phyloP scores from a whole-genome alignment of 1,284 basidiomycete genomes.

The Marasmius sp. region DNA sequence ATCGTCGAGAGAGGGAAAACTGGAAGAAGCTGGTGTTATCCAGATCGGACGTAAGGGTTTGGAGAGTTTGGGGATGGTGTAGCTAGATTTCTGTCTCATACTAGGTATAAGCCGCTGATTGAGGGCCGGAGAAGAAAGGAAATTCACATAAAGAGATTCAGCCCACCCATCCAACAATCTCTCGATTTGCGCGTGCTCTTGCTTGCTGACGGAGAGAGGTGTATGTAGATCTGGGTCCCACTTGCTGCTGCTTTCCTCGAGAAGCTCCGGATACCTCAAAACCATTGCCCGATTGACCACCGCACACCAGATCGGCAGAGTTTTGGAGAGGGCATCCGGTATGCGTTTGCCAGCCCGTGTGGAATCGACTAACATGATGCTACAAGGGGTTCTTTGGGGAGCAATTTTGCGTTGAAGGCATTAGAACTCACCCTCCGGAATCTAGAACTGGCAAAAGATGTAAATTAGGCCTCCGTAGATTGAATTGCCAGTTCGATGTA shows the following conservation, averaged over 20 bases:
- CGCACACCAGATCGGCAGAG: constrained; percentile 94
- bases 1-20: constrained; percentile 38
- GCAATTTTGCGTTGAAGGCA: background rate
- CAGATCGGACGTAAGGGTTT: constrained; percentile 67
- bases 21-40: constrained; percentile 57
- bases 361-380: constrained; percentile 88
- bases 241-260: constrained; percentile 15
- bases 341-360: constrained; percentile 92
- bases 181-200: constrained; percentile 78
- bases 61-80: constrained; percentile 44
- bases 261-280: constrained; percentile 27
- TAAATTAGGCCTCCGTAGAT: constrained; percentile 83
- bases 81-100: constrained; percentile 47
- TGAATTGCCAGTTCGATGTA: constrained; percentile 85
- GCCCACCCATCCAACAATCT: constrained; percentile 66
- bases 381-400: constrained; percentile 26
- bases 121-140: background rate
- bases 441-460: constrained; percentile 64
- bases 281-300: constrained; percentile 80
- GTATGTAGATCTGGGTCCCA: constrained; percentile 67
- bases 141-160: constrained; percentile 52
- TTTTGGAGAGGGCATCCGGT: constrained; percentile 94
- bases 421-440: constrained; percentile 55
- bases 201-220: constrained; percentile 59
- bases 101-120: background rate